A percentile compares a stretch with the other conserved stretches of the same genome.
Conservation (phyloP, 192 early-diverging fungal genomes). For the Backusella macrospora region DNA sequence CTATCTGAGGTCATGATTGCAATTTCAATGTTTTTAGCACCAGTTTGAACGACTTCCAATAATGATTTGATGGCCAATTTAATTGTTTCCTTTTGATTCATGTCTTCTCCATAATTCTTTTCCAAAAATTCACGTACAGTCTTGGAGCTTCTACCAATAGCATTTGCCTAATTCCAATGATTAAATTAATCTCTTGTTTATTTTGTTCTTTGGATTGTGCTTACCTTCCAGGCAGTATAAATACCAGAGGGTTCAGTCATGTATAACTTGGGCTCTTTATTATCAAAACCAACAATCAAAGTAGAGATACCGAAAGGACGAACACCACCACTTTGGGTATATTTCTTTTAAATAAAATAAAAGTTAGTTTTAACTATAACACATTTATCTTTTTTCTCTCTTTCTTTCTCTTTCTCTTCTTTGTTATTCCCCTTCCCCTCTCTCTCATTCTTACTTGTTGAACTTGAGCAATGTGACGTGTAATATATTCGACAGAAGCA, state of each 20-base stretch:
- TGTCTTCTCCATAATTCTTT: slow-evolving; percentile 92
- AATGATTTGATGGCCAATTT: slow-evolving; percentile 92
- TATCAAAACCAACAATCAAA: slow-evolving; percentile 92
- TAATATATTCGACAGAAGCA: slow-evolving; percentile 97
- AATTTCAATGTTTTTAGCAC: slow-evolving; percentile 99
- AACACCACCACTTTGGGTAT: slow-evolving; percentile 98
- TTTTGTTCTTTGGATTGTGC: slow-evolving; percentile 38
- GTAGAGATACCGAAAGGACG: slow-evolving; percentile 99
- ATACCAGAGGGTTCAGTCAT: slow-evolving; percentile 99
- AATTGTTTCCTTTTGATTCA: slow-evolving; percentile 77
- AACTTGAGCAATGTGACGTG: slow-evolving; percentile 92
- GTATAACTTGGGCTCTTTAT: slow-evolving; percentile 88
- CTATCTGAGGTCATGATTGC: slow-evolving; percentile 85
- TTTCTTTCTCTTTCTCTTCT: background rate
- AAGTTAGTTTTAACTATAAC: background rate
- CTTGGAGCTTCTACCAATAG: slow-evolving; percentile 95
- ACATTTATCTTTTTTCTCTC: background rate
- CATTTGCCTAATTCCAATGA: slow-evolving; percentile 66
- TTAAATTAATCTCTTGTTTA: background rate
- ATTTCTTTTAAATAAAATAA: slow-evolving; percentile 70
- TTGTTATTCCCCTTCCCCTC: background rate
- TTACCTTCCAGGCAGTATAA: slow-evolving; percentile 95
- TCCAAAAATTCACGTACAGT: slow-evolving; percentile 98
- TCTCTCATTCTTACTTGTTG: slow-evolving; percentile 75
- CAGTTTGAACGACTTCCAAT: slow-evolving; percentile 98